Base-by-base conservation (phyloP, 768 basidiomycete genomes). In the Daedaleopsis sinensis region DNA sequence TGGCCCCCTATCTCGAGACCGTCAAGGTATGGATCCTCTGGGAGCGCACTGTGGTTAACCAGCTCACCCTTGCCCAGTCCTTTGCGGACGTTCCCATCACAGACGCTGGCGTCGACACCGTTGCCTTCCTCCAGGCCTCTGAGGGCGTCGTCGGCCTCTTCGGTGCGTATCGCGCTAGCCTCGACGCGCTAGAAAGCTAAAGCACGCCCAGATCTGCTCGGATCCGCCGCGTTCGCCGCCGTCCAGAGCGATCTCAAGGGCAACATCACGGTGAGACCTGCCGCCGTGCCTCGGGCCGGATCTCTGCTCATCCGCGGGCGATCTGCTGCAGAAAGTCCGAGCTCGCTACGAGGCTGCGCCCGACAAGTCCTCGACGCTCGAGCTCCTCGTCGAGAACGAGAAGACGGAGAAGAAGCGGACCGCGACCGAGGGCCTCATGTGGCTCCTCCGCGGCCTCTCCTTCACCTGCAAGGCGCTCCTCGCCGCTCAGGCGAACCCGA, bases 401-500 rank as follows among this genome's bases (percentile, higher is more conserved):
- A 88, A 91, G 74, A 77, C 76, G 23, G 91, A 94, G 77, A 93
- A 95, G 83, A 94, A 94, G 75, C 83, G 85, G 16, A 82, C 84
- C 0, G 94, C 96, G 2, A 97, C 96, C 0, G 90, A 96, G 70
- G 95, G 94, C 16, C 82, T 98, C 57, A 77, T 98, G 76, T 99
- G 97, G 97, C 84, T 99, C 52, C 82, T 95, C 51, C 87, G 95
- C 35, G 97, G 94, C 3, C 84, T 96, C 55, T 84, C 86, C 32
- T 99, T 99, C 80, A 99, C 96, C 37, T 86, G 88, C 76, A 80
- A 84, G 58, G 91, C 91, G 0, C 84, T 99, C 24, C 82, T 90
- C 64, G 77, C 81, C 48, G 84, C 89, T 0, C 90, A 94, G 68
- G 80, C 77, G 4, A 83, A 96, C 74, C 78, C 84, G 48, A 70